Evolutionary conservation across 179 eudicot species (phyloP), one percentile per base, ranked within the genome.

Genomic region (Spergularia azorica): DNA sequence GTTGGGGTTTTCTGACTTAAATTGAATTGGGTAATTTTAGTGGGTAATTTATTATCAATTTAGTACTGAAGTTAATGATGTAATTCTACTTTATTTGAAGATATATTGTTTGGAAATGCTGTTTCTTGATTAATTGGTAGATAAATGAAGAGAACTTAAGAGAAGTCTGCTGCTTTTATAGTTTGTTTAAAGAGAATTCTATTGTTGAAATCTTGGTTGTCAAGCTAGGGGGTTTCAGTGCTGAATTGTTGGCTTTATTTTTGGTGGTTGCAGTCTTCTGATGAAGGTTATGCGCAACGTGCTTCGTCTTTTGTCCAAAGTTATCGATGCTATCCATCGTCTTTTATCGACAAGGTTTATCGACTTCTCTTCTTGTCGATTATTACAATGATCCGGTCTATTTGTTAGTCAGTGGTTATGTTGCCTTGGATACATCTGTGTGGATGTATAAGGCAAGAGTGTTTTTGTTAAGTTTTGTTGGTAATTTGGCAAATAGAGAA

Each of bases 321-420:
- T 71, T 82, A 82, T 75, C 85, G 85, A 10, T 82, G 85, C 70
- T 82, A 82, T 61, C 82, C 85, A 46, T 74, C 82, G 58, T 82
- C 85, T 41, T 82, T 82, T 71, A 82, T 82, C 63, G 85, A 82
- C 26, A 82, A 79, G 85, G 85, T 82, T 57, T 43, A 48, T 67
- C 13, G 16, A 70, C 32, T 41, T 57, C 41, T 3, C 71, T 52
- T 41, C 63, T 70, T 50, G 71, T 48, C 10, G 50, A 65, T 54
- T 3, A 68, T 41, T 46, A 2, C 32, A 18, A 0, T 57, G 18
- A 38, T 57, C 52, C 38, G 38, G 15, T 54, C 26, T 18, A 46
- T 64, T 64, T 78, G 17, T 70, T 56, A 6, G 13, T 54, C 18
- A 58, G 59, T 69, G 8, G 14, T 20, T 5, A 67, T 62, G n/a